These are phyloP conservation scores for Oenanthe sinensis DNA, from an alignment of 129 eudicot species.

Conservation along the genomic window DNA sequence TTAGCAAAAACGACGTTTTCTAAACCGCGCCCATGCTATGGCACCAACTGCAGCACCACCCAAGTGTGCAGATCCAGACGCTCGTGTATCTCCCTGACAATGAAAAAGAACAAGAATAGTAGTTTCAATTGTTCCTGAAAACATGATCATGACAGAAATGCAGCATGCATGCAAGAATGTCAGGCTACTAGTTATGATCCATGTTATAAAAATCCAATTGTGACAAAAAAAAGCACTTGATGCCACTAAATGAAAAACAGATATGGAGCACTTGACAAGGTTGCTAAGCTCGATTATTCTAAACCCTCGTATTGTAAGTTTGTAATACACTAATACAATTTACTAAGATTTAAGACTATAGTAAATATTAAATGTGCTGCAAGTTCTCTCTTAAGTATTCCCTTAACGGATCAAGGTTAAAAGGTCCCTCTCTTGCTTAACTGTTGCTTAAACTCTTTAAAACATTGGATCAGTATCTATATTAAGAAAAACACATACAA, in stretches of 20 bases:
- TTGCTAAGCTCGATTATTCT: not conserved
- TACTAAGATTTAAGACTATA: not conserved
- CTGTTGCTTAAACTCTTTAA: not conserved
- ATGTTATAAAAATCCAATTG: not conserved
- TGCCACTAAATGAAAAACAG: no score
- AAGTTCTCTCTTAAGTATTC: not conserved
- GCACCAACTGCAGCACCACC: slow-evolving; percentile 89
- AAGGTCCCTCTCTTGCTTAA: not conserved
- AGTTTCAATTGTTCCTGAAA: slow-evolving; percentile 2
- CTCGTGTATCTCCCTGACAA: slow-evolving; percentile 56
- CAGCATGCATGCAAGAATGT: not conserved
- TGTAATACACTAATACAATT: not conserved
- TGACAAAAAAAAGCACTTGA: not conserved
- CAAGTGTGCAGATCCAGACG: slow-evolving; percentile 81
- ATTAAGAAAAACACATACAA: no score
- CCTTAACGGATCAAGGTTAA: not conserved
- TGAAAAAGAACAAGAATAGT: not conserved
- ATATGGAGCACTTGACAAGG: not conserved
- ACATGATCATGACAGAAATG: not conserved
- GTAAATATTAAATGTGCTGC: no score
- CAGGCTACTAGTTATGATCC: not conserved
- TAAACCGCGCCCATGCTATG: slow-evolving; percentile 44
- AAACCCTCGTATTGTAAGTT: not conserved
- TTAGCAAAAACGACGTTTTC: slow-evolving; percentile 27
- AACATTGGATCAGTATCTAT: not conserved